Conservation (phyloP, 208 protist species). For the Acanthamoeba castellanii region DNA sequence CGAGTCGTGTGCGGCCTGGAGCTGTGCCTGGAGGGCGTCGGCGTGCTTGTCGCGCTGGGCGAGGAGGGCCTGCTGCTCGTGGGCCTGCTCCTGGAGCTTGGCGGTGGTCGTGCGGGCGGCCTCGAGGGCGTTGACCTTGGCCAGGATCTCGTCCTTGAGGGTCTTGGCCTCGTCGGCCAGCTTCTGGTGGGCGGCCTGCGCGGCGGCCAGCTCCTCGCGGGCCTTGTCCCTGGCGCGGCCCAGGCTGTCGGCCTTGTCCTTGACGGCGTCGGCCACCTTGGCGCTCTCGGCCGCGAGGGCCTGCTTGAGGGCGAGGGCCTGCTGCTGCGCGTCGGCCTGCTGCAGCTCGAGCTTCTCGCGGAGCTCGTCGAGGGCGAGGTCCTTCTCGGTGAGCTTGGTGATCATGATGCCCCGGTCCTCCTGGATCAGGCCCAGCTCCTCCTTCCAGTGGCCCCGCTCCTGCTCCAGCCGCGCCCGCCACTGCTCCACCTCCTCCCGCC, state of each 20-base stretch:
- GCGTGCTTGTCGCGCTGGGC: conserved; percentile 13
- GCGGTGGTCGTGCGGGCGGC: conserved; percentile 1
- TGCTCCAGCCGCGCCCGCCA: conserved; percentile 1
- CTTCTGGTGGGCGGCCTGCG: not conserved
- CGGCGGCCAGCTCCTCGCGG: not conserved
- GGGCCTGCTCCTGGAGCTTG: not conserved
- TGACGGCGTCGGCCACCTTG: conserved; percentile 1
- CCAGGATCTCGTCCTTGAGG: conserved; percentile 11
- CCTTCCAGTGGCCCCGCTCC: conserved; percentile 34
- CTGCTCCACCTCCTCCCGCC: conserved; percentile 13
- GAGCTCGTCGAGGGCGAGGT: conserved; percentile 2
- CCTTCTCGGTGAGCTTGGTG: conserved; percentile 41
- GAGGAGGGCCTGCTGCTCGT: not conserved
- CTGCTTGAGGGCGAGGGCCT: not conserved
- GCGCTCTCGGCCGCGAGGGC: not conserved
- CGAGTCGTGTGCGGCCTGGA: not conserved
- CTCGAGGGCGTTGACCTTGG: conserved; percentile 25
- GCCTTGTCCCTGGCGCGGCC: not conserved
- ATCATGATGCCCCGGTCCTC: conserved; percentile 40
- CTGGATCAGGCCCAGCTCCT: conserved; percentile 31
- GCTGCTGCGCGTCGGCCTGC: not conserved
- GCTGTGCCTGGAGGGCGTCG: not conserved
- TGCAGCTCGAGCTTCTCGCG: not conserved
- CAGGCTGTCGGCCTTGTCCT: not conserved
- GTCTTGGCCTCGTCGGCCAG: not conserved